A percentile compares a stretch with the other conserved stretches of the same genome.
These are phyloP conservation scores for Stellera chamaejasme DNA, from an alignment of 345 rosid species.

Conservation along the genomic window DNA sequence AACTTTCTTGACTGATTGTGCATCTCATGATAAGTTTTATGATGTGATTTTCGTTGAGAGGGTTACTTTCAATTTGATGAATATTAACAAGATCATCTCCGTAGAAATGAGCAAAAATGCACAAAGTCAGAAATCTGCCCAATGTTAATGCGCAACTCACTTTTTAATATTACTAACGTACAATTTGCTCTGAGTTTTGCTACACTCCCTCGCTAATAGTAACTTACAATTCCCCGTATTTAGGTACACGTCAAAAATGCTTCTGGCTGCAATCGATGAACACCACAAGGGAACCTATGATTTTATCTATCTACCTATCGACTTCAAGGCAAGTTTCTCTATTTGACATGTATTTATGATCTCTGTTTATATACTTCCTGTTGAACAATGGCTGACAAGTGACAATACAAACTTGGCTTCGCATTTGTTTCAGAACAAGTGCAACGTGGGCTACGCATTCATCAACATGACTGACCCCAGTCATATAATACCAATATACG, in stretches of 20 bases:
- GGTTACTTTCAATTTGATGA: background rate
- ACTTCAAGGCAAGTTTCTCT: conserved; percentile 49
- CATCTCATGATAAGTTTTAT: background rate
- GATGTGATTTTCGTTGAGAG: too few species aligned
- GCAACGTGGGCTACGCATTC: conserved; percentile 70
- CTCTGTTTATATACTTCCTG: background rate
- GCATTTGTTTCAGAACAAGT: conserved; percentile 43
- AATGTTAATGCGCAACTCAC: too few species aligned
- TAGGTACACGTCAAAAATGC: conserved; percentile 77
- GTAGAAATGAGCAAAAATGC: background rate
- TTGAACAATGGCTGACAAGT: background rate
- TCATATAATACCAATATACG: conserved; percentile 46
- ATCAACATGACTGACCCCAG: conserved; percentile 55
- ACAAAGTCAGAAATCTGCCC: too few species aligned
- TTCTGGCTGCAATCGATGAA: conserved; percentile 67
- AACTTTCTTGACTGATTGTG: background rate
- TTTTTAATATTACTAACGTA: too few species aligned
- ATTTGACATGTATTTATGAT: conserved; percentile 1
- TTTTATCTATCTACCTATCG: conserved; percentile 66
- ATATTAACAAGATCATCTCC: background rate
- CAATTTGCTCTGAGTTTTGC: too few species aligned
- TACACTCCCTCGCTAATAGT: too few species aligned
- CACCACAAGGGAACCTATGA: conserved; percentile 53
- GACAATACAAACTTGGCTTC: conserved; percentile 6
- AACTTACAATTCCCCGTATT: too few species aligned